Percentiles rank a stretch among this genome's conserved stretches.
These are phyloP conservation scores for Globisporangium apiculatum DNA, from an alignment of 352 stramenopile species.

Conservation along the genomic window DNA sequence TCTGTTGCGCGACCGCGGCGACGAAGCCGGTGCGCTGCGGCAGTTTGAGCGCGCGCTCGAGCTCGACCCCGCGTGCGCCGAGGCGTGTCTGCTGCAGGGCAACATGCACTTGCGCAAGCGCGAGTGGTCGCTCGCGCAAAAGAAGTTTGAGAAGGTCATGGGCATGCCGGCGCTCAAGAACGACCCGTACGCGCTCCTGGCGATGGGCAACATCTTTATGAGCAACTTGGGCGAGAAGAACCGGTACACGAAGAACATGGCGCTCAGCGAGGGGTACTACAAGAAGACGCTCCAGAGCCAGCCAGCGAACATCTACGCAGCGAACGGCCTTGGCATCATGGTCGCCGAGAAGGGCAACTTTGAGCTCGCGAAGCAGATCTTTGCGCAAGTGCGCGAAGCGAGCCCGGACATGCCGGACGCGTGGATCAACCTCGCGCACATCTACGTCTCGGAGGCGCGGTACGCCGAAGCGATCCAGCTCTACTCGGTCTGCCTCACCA, in stretches of 20 bases:
- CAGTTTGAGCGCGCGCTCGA: conserved; percentile 93
- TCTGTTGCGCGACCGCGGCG: conserved; percentile 91
- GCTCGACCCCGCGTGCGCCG: conserved; percentile 85
- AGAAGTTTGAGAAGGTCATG: conserved; percentile 92
- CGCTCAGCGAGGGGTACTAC: conserved; percentile 93
- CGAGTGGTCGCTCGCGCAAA: conserved; percentile 93
- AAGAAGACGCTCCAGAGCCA: conserved; percentile 92
- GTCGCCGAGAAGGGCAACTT: conserved; percentile 97
- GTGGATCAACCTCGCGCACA: conserved; percentile 96
- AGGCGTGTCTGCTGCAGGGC: conserved; percentile 92
- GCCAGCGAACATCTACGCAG: conserved; percentile 93
- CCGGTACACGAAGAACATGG: conserved; percentile 95
- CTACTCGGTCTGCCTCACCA: conserved; percentile 90
- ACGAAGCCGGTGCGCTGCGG: conserved; percentile 83
- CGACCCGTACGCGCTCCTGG: conserved; percentile 95
- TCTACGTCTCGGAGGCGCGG: conserved; percentile 95
- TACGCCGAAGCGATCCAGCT: conserved; percentile 95
- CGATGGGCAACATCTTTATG: conserved; percentile 98
- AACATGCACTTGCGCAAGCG: conserved; percentile 94
- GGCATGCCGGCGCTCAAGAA: conserved; percentile 94
- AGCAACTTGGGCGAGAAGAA: conserved; percentile 94
- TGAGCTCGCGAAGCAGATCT: conserved; percentile 94
- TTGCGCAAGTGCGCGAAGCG: conserved; percentile 94
- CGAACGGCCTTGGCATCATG: conserved; percentile 96
- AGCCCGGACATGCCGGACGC: conserved; percentile 94